A percentile compares a stretch with the other conserved stretches of the same genome.
phyloP scores from a whole-genome alignment of 768 basidiomycete genomes.

The Serendipita indica region DNA sequence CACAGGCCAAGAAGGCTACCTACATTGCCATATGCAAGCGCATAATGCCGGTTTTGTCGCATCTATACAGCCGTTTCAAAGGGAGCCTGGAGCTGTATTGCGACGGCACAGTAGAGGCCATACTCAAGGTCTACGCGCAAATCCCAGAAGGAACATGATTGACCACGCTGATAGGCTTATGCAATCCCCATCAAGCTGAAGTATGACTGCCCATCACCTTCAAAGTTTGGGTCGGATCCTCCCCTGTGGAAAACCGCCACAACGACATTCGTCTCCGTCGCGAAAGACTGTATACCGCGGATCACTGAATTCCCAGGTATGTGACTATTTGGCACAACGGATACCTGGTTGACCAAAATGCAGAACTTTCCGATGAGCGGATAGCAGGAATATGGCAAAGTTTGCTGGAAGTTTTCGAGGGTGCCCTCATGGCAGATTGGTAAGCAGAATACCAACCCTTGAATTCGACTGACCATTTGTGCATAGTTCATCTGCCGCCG shows the following conservation, averaged over 20 bases:
- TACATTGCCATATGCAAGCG: slow-evolving; percentile 85
- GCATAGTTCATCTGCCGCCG: slow-evolving; percentile 40
- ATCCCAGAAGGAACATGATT: not conserved
- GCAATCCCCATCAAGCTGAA: slow-evolving; percentile 86
- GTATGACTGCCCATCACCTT: slow-evolving; percentile 84
- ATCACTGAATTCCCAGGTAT: slow-evolving; percentile 31
- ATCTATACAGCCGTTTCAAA: slow-evolving; percentile 59
- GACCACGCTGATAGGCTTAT: slow-evolving; percentile 42
- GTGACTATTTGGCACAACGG: not conserved
- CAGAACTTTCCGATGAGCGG: slow-evolving; percentile 46
- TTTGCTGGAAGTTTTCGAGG: slow-evolving; percentile 63
- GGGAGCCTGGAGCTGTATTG: slow-evolving; percentile 45
- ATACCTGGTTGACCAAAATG: not conserved
- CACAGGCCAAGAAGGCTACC: slow-evolving; percentile 56
- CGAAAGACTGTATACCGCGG: slow-evolving; percentile 46
- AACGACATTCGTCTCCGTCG: slow-evolving; percentile 53
- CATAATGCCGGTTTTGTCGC: slow-evolving; percentile 68
- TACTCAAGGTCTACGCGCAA: slow-evolving; percentile 43
- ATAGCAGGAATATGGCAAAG: slow-evolving; percentile 78
- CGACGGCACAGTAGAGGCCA: slow-evolving; percentile 72
- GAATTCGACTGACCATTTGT: not conserved
- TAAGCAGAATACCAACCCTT: slow-evolving; percentile 26
- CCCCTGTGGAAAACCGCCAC: slow-evolving; percentile 97
- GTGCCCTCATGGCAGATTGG: slow-evolving; percentile 77
- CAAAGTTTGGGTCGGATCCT: slow-evolving; percentile 70